Evolutionary conservation across 805 yeast genomes (phyloP).

Genomic region (Lachancea sp.): DNA sequence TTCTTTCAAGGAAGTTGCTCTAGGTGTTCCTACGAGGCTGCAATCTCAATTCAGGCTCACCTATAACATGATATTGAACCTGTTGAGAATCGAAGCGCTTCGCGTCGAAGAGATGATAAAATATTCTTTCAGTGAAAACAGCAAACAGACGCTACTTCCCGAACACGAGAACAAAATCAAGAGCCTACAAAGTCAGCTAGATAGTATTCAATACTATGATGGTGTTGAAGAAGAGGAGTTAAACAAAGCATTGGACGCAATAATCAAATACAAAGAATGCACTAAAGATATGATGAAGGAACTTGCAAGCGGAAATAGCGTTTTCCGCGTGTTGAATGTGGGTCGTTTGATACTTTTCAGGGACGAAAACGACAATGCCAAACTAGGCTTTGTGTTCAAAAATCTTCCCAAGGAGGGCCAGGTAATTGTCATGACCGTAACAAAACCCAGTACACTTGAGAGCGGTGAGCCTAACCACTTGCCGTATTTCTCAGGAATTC

Average conservation of each 20-base stretch:
- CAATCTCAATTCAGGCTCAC: slow-evolving; percentile 91
- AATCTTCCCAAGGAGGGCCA: slow-evolving; percentile 20
- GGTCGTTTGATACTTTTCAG: slow-evolving; percentile 59
- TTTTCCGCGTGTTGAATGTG: slow-evolving; percentile 41
- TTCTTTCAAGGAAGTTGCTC: slow-evolving; percentile 69
- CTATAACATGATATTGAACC: slow-evolving; percentile 88
- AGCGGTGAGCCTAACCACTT: slow-evolving; percentile 29
- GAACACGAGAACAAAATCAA: slow-evolving; percentile 70
- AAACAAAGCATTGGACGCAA: slow-evolving; percentile 38
- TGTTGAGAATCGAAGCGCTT: slow-evolving; percentile 87
- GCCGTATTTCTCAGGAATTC: slow-evolving; percentile 32
- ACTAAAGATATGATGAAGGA: slow-evolving; percentile 44
- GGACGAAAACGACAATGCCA: slow-evolving; percentile 36
- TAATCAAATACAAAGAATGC: slow-evolving; percentile 41
- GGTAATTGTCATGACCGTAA: slow-evolving; percentile 31
- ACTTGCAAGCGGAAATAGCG: slow-evolving; percentile 40
- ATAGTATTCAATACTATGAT: slow-evolving; percentile 33
- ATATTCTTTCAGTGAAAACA: slow-evolving; percentile 88
- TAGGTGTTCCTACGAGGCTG: slow-evolving; percentile 86
- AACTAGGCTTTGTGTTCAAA: slow-evolving; percentile 49
- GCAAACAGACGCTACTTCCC: slow-evolving; percentile 77
- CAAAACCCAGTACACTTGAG: slow-evolving; percentile 24
- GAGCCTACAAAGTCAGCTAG: slow-evolving; percentile 43
- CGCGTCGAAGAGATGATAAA: slow-evolving; percentile 98
- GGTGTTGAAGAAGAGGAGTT: slow-evolving; percentile 36